Evolutionary conservation across 2,329 filamentous ascomycete genomes (phyloP), one percentile per base, ranked within the genome.

Genomic region (Colletotrichum sp.): DNA sequence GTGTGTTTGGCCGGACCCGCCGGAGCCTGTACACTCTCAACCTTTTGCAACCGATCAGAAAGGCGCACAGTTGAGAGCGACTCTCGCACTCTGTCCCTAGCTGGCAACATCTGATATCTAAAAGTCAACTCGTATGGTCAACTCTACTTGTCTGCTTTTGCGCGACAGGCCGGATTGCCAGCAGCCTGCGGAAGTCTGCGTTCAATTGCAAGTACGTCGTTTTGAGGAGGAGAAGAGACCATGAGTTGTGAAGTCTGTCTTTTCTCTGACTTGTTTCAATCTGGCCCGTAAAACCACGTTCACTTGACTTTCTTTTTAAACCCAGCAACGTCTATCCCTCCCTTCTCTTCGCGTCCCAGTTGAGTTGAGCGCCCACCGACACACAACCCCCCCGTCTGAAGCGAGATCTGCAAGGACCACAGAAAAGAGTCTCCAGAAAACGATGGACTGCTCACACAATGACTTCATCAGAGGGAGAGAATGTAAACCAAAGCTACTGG

Each of bases 1-100:
- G 28, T 66, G 28, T 55, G 64, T 48, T 65, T 55, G 56, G 34
- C 28, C 73, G 73, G 70, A 73, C 64, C 70, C 56, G 43, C 73
- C 73, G 73, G 73, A 75, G 43, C 28, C 56, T n/a, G 16, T 13
- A 30, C 18, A 21, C 43, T 52, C n/a, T 21, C 13, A 52, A 52
- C n/a, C n/a, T 21, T 52, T 21, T 52, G 43, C 43, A 52, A 24
- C n/a, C n/a, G 43, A 52, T 52, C n/a, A 13, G 43, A 21, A 52
- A 52, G 43, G n/a, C 6, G 43, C 43, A 48, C 43, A 48, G 43
- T 52, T 52, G n/a, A 52, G 8, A 18, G 24, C 55, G 24, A 58
- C 55, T 58, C n/a, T 52, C 43, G n/a, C 43, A 24, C n/a, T 52
- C 43, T 52, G n/a, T 52, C 43, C 43, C n/a, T 52, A 21, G 43